Evolutionary conservation across 2,329 filamentous ascomycete genomes (phyloP), one percentile per base, ranked within the genome.

Genomic region (Sarocladium strictum): DNA sequence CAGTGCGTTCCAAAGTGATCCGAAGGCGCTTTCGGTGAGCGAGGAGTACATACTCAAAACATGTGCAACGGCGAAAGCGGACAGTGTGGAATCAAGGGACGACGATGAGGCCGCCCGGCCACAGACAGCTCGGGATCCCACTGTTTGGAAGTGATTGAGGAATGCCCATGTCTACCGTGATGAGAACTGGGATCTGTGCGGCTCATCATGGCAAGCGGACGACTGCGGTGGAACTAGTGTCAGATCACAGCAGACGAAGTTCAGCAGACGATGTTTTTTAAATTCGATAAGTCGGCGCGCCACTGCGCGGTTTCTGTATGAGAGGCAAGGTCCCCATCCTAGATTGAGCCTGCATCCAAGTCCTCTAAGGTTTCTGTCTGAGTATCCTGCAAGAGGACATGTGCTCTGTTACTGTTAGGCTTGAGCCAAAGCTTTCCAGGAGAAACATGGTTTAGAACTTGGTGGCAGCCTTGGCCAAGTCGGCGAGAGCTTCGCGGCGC

Each of bases 401-500:
- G 35, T 5, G 12, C 35, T 15, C n/a, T n/a, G 12, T 15, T 38
- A n/a, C n/a, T n/a, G 12, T 15, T 38, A n/a, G 15, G 9, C 35
- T 5, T n/a, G 12, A 6, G 15, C 9, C 17, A n/a, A n/a, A 38
- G 35, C 35, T 19, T 9, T 38, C 35, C 35, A 15, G 7, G 40
- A 38, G 35, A 38, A 9, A 17, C 9, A 14, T 43, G 17, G 17
- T 19, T 52, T 24, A 53, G 50, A 53, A 53, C 64, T 72, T 72
- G 35, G 62, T 60, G 3, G 73, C 78, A 29, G 70, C 75, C 62
- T 77, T 76, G 56, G 80, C 83, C 37, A 89, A 76, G 62, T 87
- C 85, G 50, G 81, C 80, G 35, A 89, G 76, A 51, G 84, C 85
- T 66, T 89, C 86, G 53, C 83, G 83, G 58, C 86, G 84, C 79